Conservation (phyloP, 2,329 filamentous ascomycete genomes). For the Cordyceps tenuipes region DNA sequence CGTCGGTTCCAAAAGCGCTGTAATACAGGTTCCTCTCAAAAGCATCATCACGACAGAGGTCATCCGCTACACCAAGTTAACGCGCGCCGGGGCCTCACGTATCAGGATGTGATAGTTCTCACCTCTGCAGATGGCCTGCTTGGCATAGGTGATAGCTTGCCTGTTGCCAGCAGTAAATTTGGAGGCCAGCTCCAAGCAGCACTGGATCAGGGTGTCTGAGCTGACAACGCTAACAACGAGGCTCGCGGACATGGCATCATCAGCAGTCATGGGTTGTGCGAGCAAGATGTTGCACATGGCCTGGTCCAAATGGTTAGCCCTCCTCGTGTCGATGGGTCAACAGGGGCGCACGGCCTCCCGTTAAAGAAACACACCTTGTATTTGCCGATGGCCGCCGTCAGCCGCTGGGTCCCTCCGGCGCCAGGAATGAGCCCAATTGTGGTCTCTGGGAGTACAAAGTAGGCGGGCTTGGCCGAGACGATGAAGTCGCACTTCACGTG, state of each 20-base stretch:
- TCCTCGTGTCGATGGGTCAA: background rate
- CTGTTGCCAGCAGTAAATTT: conserved; percentile 1
- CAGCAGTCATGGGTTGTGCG: conserved; percentile 3
- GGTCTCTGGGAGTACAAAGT: conserved; percentile 20
- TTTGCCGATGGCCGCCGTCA: conserved; percentile 19
- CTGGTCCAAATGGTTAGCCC: background rate
- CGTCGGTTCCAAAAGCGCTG: conserved; percentile 1
- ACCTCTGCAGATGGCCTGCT: conserved; percentile 11
- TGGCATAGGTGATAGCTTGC: conserved; percentile 4
- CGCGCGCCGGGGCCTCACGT: background rate
- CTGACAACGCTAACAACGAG: conserved; percentile 1
- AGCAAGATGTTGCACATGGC: conserved; percentile 9
- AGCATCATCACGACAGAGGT: conserved; percentile 6
- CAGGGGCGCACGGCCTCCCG: background rate
- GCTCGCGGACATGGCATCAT: conserved; percentile 1
- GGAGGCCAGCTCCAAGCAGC: background rate
- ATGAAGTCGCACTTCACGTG: conserved; percentile 19
- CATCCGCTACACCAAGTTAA: conserved; percentile 6
- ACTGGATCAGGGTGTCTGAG: background rate
- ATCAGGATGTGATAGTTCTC: background rate
- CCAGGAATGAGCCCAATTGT: conserved; percentile 21
- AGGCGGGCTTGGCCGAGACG: conserved; percentile 15
- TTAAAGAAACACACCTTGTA: conserved; percentile 15
- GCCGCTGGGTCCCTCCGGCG: conserved; percentile 20
- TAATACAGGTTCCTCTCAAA: conserved; percentile 10